Percentiles rank a stretch among this genome's conserved stretches.
These are phyloP conservation scores for Candolleomyces aberdarensis DNA, from an alignment of 768 basidiomycete genomes.

Conservation along the genomic window DNA sequence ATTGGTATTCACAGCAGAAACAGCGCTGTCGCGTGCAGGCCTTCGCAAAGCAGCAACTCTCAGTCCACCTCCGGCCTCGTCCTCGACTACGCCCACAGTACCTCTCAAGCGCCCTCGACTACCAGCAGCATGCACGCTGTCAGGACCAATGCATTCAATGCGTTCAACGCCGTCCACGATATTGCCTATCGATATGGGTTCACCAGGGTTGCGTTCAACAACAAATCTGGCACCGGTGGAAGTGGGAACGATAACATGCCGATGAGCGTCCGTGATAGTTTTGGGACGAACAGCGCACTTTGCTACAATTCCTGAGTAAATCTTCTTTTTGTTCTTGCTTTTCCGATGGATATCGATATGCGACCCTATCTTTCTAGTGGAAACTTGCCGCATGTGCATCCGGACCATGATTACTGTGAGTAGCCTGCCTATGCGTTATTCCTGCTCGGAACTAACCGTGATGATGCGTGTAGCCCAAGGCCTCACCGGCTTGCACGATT, in stretches of 20 bases:
- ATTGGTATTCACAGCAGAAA: conserved; percentile 19
- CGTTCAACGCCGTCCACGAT: conserved; percentile 54
- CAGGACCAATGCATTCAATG: conserved; percentile 49
- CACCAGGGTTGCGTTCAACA: conserved; percentile 42
- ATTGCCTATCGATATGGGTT: conserved; percentile 38
- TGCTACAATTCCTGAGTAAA: conserved; percentile 37
- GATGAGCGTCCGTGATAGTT: conserved; percentile 49
- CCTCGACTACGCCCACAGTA: conserved; percentile 33
- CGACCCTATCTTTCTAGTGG: conserved; percentile 22
- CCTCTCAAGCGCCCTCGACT: conserved; percentile 29
- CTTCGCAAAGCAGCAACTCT: conserved; percentile 19
- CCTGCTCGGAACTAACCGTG: no score
- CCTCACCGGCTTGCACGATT: conserved; percentile 38
- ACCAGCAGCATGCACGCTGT: conserved; percentile 45
- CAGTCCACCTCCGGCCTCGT: conserved; percentile 32
- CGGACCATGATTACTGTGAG: conserved; percentile 20
- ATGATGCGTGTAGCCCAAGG: conserved; percentile 22
- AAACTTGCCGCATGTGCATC: conserved; percentile 27
- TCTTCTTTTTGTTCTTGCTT: neutral
- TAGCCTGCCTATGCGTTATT: neutral
- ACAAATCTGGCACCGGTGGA: conserved; percentile 58
- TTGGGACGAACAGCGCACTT: conserved; percentile 45
- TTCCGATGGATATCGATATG: neutral
- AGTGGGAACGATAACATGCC: conserved; percentile 48
- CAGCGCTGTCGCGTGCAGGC: conserved; percentile 28